These are phyloP conservation scores for Penicillium coffeae DNA, from an alignment of 495 filamentous ascomycete genomes.

Conservation along the genomic window DNA sequence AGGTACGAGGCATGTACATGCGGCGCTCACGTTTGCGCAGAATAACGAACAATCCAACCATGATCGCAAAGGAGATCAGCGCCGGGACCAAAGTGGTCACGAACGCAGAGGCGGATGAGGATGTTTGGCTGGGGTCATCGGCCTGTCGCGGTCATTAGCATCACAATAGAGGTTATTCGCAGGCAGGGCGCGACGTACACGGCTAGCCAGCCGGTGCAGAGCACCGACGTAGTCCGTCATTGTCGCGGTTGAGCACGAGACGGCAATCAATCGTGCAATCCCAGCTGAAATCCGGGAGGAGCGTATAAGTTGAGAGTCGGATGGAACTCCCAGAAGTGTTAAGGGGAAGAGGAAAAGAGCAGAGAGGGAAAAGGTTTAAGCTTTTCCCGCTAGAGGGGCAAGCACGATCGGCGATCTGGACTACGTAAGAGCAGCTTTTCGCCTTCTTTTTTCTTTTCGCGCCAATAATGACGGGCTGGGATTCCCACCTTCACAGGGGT, in stretches of 20 bases:
- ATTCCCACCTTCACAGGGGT: neutral
- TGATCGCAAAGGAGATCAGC: slow-evolving; percentile 48
- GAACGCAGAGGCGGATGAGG: slow-evolving; percentile 53
- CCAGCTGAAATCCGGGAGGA: too few species aligned
- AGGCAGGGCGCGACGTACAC: neutral
- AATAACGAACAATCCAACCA: slow-evolving; percentile 69
- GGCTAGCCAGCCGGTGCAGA: slow-evolving; percentile 26
- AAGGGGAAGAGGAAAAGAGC: slow-evolving; percentile 2
- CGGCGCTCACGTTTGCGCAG: slow-evolving; percentile 68
- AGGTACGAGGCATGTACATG: slow-evolving; percentile 85
- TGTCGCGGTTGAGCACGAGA: slow-evolving; percentile 6
- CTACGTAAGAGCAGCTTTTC: slow-evolving; percentile 17
- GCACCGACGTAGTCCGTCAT: slow-evolving; percentile 27
- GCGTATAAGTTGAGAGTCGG: too few species aligned
- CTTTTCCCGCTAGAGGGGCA: slow-evolving; percentile 17
- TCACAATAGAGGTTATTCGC: neutral
- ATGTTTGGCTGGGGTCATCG: slow-evolving; percentile 22
- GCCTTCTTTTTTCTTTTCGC: slow-evolving; percentile 3
- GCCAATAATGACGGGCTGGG: neutral
- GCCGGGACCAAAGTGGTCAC: slow-evolving; percentile 66
- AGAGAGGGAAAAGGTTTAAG: slow-evolving; percentile 17
- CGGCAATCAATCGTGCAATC: too few species aligned
- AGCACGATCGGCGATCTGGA: slow-evolving; percentile 18
- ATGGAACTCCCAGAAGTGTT: slow-evolving; percentile 1
- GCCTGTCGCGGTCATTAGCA: slow-evolving; percentile 2